Percentiles rank a stretch among this genome's conserved stretches.
These are phyloP conservation scores for Psilocybe subaeruginosa DNA, from an alignment of 768 basidiomycete genomes.

Conservation along the genomic window DNA sequence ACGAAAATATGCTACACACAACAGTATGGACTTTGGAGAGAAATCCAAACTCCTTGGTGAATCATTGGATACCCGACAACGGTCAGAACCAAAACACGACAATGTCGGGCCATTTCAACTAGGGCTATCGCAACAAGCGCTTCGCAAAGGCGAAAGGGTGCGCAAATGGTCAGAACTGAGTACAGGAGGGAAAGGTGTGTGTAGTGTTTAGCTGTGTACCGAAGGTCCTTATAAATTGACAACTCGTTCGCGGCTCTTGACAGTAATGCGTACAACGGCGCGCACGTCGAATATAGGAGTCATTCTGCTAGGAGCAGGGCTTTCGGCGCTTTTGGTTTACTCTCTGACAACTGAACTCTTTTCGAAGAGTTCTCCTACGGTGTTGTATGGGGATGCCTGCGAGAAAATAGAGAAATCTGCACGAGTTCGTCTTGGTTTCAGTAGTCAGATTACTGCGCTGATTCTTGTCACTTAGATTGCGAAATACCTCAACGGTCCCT, in stretches of 20 bases:
- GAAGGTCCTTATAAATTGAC: not conserved
- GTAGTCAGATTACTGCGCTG: constrained; percentile 8
- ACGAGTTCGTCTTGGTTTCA: constrained; percentile 35
- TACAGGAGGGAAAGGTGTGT: constrained; percentile 73
- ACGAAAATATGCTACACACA: constrained; percentile 52
- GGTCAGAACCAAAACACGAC: constrained; percentile 49
- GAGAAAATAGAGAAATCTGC: constrained; percentile 52
- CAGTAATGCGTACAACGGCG: constrained; percentile 53
- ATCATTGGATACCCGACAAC: constrained; percentile 63
- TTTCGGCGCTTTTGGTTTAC: constrained; percentile 76
- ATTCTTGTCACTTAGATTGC: constrained; percentile 50
- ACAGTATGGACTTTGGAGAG: constrained; percentile 37
- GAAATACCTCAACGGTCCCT: constrained; percentile 67
- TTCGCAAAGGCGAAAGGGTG: constrained; percentile 54
- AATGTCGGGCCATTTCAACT: constrained; percentile 80
- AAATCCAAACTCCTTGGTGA: constrained; percentile 62
- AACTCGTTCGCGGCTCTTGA: not conserved
- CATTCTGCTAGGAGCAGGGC: constrained; percentile 76
- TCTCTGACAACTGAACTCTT: constrained; percentile 83
- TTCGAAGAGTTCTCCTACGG: constrained; percentile 87
- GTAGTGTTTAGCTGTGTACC: constrained; percentile 3
- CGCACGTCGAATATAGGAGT: constrained; percentile 56
- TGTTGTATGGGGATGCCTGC: constrained; percentile 68
- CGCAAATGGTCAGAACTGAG: constrained; percentile 84
- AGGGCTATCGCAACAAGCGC: constrained; percentile 61